Percentiles rank a stretch among this genome's conserved stretches.
These are phyloP conservation scores for Aspergillus neotritici DNA, from an alignment of 2,329 filamentous ascomycete genomes.

Conservation along the genomic window DNA sequence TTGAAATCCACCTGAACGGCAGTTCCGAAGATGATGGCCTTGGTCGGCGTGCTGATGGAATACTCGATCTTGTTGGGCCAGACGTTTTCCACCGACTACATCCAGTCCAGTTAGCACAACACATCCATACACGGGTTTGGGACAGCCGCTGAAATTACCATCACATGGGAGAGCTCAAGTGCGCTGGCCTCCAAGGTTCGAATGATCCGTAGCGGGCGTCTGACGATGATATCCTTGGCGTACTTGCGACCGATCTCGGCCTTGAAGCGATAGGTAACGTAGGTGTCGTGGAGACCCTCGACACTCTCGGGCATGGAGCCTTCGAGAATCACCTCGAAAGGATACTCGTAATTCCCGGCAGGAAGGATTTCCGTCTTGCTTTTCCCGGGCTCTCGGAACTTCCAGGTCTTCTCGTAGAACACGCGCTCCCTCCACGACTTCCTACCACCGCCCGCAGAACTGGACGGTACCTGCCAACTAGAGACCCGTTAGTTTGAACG, in stretches of 20 bases:
- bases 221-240: conserved; percentile 75
- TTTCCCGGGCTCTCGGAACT: conserved; percentile 54
- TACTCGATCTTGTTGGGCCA: conserved; percentile 99
- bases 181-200: conserved; percentile 70
- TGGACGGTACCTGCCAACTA: conserved; percentile 34
- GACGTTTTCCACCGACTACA: conserved; percentile 77
- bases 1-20: conserved; percentile 76
- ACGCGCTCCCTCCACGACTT: conserved; percentile 39
- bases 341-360: conserved; percentile 77
- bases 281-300: conserved; percentile 80
- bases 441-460: conserved; percentile 31
- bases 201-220: conserved; percentile 72
- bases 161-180: conserved; percentile 74
- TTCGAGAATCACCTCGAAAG: conserved; percentile 68
- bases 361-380: conserved; percentile 53
- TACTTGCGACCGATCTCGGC: conserved; percentile 88
- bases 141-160: conserved; percentile 48
- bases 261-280: conserved; percentile 84
- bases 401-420: conserved; percentile 67
- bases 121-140: not conserved
- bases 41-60: conserved; percentile 85
- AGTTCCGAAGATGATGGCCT: conserved; percentile 92
- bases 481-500: not conserved
- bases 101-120: conserved; percentile 12
- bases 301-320: conserved; percentile 73